Conservation (phyloP, 2,329 filamentous ascomycete genomes). For the Alternaria hordeiaustralica region DNA sequence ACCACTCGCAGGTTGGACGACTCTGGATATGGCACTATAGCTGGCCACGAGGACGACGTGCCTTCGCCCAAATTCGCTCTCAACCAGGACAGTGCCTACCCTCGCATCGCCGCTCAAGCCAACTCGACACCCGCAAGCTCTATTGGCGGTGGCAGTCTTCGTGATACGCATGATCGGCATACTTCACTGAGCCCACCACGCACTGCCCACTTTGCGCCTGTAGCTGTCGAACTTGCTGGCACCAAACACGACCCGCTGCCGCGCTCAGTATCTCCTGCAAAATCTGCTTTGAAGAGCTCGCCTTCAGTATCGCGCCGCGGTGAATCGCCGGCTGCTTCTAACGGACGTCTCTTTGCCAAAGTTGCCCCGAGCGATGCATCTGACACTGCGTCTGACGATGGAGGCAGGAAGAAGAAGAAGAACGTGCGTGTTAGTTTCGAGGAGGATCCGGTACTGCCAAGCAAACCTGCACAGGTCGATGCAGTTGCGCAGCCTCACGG, state of each 20-base stretch:
- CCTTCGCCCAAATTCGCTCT: slow-evolving; percentile 27
- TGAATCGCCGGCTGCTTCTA: slow-evolving; percentile 57
- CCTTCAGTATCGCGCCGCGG: slow-evolving; percentile 59
- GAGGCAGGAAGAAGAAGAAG: slow-evolving; percentile 54
- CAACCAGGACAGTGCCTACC: slow-evolving; percentile 39
- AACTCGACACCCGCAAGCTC: slow-evolving; percentile 13
- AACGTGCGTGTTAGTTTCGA: slow-evolving; percentile 82
- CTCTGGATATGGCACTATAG: slow-evolving; percentile 10
- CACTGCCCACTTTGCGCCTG: slow-evolving; percentile 70
- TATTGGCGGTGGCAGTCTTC: slow-evolving; percentile 23
- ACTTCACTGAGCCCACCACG: slow-evolving; percentile 67
- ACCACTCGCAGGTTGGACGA: slow-evolving; percentile 24
- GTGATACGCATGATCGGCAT: slow-evolving; percentile 38
- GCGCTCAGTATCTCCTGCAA: slow-evolving; percentile 75
- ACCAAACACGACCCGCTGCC: slow-evolving; percentile 72
- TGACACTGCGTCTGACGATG: slow-evolving; percentile 59
- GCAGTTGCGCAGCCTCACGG: slow-evolving; percentile 24
- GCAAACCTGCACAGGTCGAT: slow-evolving; percentile 49
- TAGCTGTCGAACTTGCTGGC: slow-evolving; percentile 58
- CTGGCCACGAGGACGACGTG: slow-evolving; percentile 10
- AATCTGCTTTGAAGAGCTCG: slow-evolving; percentile 75
- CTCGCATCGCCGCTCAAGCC: slow-evolving; percentile 21
- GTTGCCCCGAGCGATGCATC: slow-evolving; percentile 61
- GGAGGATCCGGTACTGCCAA: slow-evolving; percentile 66
- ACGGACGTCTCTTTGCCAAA: slow-evolving; percentile 55